phyloP scores from a whole-genome alignment of 192 early-diverging fungal genomes.

The Backusella luteola region DNA sequence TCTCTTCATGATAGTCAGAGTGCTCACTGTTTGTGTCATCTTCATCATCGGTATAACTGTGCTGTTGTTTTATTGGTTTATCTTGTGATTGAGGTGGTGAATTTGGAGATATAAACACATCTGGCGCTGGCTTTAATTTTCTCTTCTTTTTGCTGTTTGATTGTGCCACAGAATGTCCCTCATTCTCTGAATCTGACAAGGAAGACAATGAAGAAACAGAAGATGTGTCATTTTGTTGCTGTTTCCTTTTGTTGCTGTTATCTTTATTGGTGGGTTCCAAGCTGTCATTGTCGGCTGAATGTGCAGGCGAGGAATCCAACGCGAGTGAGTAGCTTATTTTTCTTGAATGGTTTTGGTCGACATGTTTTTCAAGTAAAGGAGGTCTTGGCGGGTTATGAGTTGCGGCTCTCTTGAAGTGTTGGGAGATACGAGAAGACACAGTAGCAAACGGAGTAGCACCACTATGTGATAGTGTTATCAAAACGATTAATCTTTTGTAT shows the following conservation, averaged over 20 bases:
- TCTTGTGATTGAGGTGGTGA: constrained; percentile 66
- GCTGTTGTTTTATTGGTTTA: constrained; percentile 45
- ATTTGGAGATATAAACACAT: neutral
- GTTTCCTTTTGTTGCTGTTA: neutral
- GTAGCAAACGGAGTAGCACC: constrained; percentile 85
- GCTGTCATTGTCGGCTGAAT: neutral
- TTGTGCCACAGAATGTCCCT: neutral
- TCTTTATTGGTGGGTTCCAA: too few species aligned
- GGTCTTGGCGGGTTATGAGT: constrained; percentile 73
- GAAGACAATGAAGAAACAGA: neutral
- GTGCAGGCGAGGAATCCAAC: neutral
- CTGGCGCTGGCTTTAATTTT: neutral
- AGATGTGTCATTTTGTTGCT: neutral
- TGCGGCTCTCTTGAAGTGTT: constrained; percentile 82
- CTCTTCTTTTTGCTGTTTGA: neutral
- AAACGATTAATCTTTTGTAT: too few species aligned
- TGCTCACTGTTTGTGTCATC: constrained; percentile 39
- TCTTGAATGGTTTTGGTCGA: constrained; percentile 66
- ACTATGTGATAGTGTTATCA: constrained; percentile 30
- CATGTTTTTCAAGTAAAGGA: constrained; percentile 68
- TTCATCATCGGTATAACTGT: neutral
- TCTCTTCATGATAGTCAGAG: constrained; percentile 59
- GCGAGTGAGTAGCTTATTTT: constrained; percentile 77
- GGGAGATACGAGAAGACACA: constrained; percentile 86
- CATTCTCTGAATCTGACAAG: neutral